phyloP scores from a whole-genome alignment of 1,284 basidiomycete genomes.

The Ceratobasidium sp. region DNA sequence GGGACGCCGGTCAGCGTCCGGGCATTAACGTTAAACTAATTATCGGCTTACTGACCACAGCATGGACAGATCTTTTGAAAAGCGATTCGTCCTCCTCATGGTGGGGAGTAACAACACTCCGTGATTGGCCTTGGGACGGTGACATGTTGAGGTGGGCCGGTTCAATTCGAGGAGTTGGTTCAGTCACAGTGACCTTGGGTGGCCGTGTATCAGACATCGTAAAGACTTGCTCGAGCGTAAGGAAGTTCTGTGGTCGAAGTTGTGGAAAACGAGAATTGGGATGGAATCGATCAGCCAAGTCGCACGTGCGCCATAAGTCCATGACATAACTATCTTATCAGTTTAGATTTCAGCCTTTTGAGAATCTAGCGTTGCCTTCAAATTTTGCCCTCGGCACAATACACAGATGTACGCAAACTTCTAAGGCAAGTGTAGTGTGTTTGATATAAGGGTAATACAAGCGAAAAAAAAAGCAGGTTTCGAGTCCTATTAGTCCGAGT shows the following conservation, averaged over 20 bases:
- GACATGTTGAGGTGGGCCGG: slow-evolving; percentile 34
- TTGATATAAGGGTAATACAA: slow-evolving; percentile 3
- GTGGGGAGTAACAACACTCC: background rate
- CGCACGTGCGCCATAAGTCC: slow-evolving; percentile 27
- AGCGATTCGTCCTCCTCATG: slow-evolving; percentile 41
- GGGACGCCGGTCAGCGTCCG: slow-evolving; percentile 54
- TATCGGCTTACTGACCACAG: slow-evolving; percentile 9
- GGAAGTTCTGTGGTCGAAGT: background rate
- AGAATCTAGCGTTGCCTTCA: background rate
- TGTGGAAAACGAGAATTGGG: background rate
- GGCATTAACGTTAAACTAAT: background rate
- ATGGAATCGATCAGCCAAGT: slow-evolving; percentile 6
- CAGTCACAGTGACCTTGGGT: slow-evolving; percentile 36
- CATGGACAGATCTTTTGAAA: slow-evolving; percentile 42
- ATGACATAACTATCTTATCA: slow-evolving; percentile 29
- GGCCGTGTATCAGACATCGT: slow-evolving; percentile 25
- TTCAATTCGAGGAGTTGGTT: slow-evolving; percentile 33
- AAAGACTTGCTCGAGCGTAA: background rate
- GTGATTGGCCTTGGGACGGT: slow-evolving; percentile 12
- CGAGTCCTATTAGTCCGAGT: slow-evolving; percentile 26
- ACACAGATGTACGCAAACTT: background rate
- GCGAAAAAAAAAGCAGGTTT: background rate
- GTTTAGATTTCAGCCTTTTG: background rate
- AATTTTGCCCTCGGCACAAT: background rate
- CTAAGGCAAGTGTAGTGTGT: slow-evolving; percentile 7